Conservation (phyloP, 345 rosid genomes). For the Melastoma malabathricum region DNA sequence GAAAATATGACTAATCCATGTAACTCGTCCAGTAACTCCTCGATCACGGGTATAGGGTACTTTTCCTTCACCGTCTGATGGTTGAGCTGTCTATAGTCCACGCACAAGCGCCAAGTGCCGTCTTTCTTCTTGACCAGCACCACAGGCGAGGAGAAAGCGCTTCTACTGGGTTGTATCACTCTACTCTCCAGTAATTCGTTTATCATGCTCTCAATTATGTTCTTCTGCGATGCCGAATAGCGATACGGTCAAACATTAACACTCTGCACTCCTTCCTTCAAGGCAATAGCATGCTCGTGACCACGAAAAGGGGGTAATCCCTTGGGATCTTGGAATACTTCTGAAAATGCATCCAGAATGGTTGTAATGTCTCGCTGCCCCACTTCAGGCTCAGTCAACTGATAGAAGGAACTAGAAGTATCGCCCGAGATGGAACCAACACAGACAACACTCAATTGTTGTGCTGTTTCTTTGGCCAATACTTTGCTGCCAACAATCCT, state of each 20-base stretch:
- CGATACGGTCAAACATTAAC: not conserved
- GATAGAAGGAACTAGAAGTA: no score
- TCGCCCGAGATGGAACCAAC: no score
- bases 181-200: not conserved
- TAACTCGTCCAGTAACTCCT: slow-evolving; percentile 2
- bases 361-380: no score
- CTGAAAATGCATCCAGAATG: no score
- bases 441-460: no score
- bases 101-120: not conserved
- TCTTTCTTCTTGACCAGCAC: slow-evolving; percentile 2
- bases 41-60: not conserved
- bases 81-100: not conserved
- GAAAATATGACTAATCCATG: not conserved
- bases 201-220: not conserved
- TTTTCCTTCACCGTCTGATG: not conserved
- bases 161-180: not conserved
- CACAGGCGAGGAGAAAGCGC: not conserved
- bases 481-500: no score
- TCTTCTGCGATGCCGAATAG: not conserved
- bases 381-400: no score
- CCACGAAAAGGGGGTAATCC: not conserved
- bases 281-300: not conserved
- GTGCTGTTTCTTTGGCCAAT: no score
- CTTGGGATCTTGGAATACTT: not conserved
- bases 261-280: not conserved